Base-by-base conservation (phyloP, 306 rosid genomes). In the Pachyrhizus erosus region DNA sequence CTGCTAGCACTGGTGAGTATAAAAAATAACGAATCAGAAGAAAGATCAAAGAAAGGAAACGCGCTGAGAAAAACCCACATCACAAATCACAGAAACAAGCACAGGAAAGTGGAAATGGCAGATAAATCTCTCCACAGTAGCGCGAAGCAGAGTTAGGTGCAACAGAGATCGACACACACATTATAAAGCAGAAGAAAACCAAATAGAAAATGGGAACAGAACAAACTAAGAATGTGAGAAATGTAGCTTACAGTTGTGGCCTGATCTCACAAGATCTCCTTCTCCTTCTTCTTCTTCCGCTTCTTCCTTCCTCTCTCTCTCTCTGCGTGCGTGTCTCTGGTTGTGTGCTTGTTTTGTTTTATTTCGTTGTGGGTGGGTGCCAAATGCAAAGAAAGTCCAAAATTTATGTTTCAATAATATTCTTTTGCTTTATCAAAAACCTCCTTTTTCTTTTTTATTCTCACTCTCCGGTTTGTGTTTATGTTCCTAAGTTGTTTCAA, bases 211-310 rank as follows among this genome's bases (percentile, higher is more conserved):
- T 17, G 14, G 76, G 43, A 64, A 8, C 84, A 20, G 78, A 83
- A 82, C 55, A 23, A 86, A 51, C 77, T 48, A 54, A 65, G 62
- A 70, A 52, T 27, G 73, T 79, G 85, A 64, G 81, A 68, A 87
- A 68, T 43, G 76, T 65, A 34, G 85, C 86, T 83, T 72, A 58
- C 86, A 73, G 67, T 39, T 64, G 77, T 62, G 68, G 69, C 71
- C 71, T 83, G 93, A 95, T 91, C 94, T 89, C 91, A 76, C 86
- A 84, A 87, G 94, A 91, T 92, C 90, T 91, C 75, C 66, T 66
- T 37, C 66, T 34, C 3, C 39, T 52, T 55, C 11, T 9, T 75
- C 29, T 17, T 18, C 67, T 46, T 48, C 65, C 54, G 29, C 73
- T 5, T 26, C 42, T 57, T 24, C n/a, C n/a, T 24, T 5, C 34